phyloP scores from a whole-genome alignment of 345 rosid species.

The Lepidium aucheri region DNA sequence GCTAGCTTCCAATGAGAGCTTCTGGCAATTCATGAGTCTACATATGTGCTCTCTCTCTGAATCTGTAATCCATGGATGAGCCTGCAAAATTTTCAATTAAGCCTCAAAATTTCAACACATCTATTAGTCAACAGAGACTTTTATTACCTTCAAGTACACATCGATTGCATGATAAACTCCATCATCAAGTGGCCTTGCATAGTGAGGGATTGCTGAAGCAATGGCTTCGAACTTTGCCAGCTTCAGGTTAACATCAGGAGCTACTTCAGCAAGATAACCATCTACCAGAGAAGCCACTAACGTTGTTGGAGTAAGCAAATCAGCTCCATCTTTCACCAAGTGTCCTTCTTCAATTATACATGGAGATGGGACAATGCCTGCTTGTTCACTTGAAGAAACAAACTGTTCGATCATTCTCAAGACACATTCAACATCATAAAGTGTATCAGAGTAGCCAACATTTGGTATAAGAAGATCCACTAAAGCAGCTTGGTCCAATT shows the following conservation, averaged over 20 bases:
- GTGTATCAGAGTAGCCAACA: constrained; percentile 50
- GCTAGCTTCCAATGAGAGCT: constrained; percentile 78
- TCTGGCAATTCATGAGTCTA: constrained; percentile 76
- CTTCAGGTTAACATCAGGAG: constrained; percentile 65
- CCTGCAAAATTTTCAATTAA: constrained; percentile 29
- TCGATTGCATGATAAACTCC: constrained; percentile 70
- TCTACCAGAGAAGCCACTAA: constrained; percentile 56
- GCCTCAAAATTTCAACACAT: not conserved
- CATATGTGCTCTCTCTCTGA: constrained; percentile 67
- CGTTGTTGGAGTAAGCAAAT: constrained; percentile 39
- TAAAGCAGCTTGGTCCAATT: constrained; percentile 56
- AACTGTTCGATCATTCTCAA: constrained; percentile 63
- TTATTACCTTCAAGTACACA: constrained; percentile 57
- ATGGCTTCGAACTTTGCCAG: constrained; percentile 50
- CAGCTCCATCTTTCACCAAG: constrained; percentile 27
- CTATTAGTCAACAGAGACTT: not conserved
- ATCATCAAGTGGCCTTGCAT: constrained; percentile 62
- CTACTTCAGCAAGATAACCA: constrained; percentile 61
- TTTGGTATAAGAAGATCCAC: constrained; percentile 61
- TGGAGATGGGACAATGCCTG: constrained; percentile 33
- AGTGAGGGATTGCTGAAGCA: constrained; percentile 56
- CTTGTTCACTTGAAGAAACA: constrained; percentile 34
- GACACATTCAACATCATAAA: constrained; percentile 57
- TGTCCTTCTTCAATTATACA: constrained; percentile 40
- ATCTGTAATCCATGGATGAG: constrained; percentile 77